Evolutionary conservation across 2,329 filamentous ascomycete genomes (phyloP).

Genomic region (Blumeria graminis): DNA sequence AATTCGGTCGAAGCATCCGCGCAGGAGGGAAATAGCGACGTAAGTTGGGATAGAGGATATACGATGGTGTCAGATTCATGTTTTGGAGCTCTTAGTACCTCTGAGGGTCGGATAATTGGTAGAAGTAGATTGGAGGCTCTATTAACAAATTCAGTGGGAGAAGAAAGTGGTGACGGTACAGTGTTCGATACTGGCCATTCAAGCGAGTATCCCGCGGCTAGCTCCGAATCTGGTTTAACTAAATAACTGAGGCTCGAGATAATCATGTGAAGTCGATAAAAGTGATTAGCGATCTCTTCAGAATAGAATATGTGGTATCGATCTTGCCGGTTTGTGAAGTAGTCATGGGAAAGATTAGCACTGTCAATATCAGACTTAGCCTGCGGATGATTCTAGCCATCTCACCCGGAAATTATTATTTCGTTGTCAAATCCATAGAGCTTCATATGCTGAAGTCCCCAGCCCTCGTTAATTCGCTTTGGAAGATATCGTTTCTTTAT

Average conservation of each 20-base stretch:
- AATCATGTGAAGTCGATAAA: conserved; percentile 49
- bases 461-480: conserved; percentile 84
- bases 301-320: conserved; percentile 81
- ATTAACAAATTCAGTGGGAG: conserved; percentile 43
- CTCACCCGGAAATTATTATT: conserved; percentile 72
- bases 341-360: conserved; percentile 78
- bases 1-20: conserved; percentile 74
- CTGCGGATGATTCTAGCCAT: not conserved
- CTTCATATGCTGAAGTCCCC: conserved; percentile 98
- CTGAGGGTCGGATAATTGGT: conserved; percentile 29
- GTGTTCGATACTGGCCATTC: conserved; percentile 56
- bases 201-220: conserved; percentile 31
- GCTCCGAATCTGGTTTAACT: conserved; percentile 34
- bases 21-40: conserved; percentile 43
- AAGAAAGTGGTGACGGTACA: conserved; percentile 47
- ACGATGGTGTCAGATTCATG: conserved; percentile 36
- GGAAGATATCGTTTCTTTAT: conserved; percentile 64
- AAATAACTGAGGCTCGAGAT: conserved; percentile 64
- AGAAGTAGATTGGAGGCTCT: conserved; percentile 42
- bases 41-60: conserved; percentile 73
- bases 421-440: conserved; percentile 89
- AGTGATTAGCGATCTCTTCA: conserved; percentile 59
- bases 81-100: conserved; percentile 2
- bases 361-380: conserved; percentile 15
- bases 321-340: conserved; percentile 90